Evolutionary conservation across 257 asterid genomes (phyloP).

Genomic region (Gardenia jasminoides): DNA sequence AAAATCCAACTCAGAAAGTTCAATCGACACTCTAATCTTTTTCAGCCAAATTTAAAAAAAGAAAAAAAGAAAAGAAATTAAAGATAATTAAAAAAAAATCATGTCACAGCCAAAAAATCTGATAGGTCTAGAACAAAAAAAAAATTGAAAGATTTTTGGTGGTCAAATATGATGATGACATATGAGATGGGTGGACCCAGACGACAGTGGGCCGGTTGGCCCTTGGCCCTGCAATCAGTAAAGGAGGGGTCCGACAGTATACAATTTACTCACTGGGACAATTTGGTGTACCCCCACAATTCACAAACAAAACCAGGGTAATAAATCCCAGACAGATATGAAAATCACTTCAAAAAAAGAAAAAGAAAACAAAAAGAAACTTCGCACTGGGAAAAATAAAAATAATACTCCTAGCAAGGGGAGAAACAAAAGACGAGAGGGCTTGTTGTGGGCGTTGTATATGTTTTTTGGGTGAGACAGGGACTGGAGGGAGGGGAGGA

Average conservation of each 20-base stretch:
- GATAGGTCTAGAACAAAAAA: neutral
- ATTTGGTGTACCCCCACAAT: no score
- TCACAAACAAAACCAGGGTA: no score
- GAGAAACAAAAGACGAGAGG: neutral
- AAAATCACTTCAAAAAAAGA: neutral
- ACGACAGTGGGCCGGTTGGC: conserved; percentile 9
- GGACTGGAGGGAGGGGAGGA: neutral
- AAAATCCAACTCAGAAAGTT: no score
- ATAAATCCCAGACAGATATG: neutral
- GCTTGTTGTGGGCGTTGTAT: neutral
- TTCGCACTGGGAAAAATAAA: neutral
- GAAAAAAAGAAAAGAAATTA: neutral
- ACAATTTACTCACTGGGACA: no score
- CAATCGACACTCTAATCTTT: no score
- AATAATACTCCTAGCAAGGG: no score
- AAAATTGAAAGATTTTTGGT: neutral
- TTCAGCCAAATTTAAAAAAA: neutral
- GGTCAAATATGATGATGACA: conserved; percentile 27
- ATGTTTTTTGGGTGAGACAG: neutral
- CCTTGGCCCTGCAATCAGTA: neutral
- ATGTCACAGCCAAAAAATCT: neutral
- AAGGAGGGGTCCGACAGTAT: neutral
- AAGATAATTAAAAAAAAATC: neutral
- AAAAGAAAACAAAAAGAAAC: neutral
- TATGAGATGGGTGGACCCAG: neutral